Conservation (phyloP, 2,329 filamentous ascomycete genomes). For the Calonectria ilicicola region DNA sequence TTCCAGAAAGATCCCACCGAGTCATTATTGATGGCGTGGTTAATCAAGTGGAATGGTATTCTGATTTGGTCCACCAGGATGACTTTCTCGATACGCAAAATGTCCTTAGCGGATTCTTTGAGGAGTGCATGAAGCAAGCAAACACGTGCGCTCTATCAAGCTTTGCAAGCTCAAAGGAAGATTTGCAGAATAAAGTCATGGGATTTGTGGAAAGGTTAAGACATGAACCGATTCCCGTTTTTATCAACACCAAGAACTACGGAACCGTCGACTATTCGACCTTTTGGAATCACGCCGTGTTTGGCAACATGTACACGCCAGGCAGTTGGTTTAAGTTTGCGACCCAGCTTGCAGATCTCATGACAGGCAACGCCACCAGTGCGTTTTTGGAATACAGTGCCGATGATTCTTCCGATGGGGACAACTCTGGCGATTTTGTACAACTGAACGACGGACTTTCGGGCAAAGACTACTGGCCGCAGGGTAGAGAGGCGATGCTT, state of each 20-base stretch:
- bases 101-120: conserved; percentile 47
- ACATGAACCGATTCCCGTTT: conserved; percentile 54
- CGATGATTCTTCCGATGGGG: conserved; percentile 24
- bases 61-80: conserved; percentile 38
- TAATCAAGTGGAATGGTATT: conserved; percentile 50
- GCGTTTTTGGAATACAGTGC: conserved; percentile 50
- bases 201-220: conserved; percentile 48
- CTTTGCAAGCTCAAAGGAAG: conserved; percentile 50
- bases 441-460: conserved; percentile 43
- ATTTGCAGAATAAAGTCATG: conserved; percentile 48
- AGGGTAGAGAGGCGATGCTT: conserved; percentile 46
- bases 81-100: conserved; percentile 46
- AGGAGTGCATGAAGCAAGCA: conserved; percentile 56
- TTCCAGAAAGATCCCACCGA: conserved; percentile 47
- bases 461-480: conserved; percentile 45
- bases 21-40: conserved; percentile 53
- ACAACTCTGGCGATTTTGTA: conserved; percentile 44
- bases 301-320: conserved; percentile 54
- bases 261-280: conserved; percentile 52
- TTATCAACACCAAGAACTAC: conserved; percentile 55
- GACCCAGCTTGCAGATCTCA: conserved; percentile 47
- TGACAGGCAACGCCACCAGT: conserved; percentile 54
- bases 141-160: conserved; percentile 56
- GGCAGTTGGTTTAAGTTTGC: conserved; percentile 51
- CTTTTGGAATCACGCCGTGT: conserved; percentile 52